Evolutionary conservation across 192 early-diverging fungal species (phyloP).

Genomic region (Spizellomyces sp.): DNA sequence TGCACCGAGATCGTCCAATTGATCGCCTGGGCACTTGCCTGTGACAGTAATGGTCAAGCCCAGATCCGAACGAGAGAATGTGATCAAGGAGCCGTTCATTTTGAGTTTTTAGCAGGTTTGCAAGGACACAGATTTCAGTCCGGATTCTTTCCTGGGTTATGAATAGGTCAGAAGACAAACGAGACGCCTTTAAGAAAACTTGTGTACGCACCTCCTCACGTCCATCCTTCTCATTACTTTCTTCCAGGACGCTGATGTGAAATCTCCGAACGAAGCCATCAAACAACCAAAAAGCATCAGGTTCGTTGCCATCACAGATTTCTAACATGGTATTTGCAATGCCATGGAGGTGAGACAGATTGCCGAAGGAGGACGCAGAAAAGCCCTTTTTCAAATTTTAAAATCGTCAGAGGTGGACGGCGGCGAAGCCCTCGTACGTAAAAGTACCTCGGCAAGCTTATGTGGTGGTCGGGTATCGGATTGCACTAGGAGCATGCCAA

Average conservation of each 20-base stretch:
- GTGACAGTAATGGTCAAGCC: neutral
- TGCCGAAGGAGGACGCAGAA: no score
- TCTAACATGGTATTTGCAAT: constrained; percentile 44
- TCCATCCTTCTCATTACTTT: neutral
- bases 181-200: neutral
- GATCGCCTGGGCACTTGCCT: neutral
- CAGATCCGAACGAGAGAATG: neutral
- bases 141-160: constrained; percentile 20
- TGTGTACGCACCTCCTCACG: neutral
- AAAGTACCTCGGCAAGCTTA: no score
- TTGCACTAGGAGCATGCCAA: constrained; percentile 17
- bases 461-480: no score
- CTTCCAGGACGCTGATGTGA: constrained; percentile 1
- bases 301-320: constrained; percentile 44
- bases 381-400: no score
- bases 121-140: constrained; percentile 26
- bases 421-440: no score
- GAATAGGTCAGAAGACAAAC: neutral
- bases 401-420: no score
- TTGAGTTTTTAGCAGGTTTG: constrained; percentile 36
- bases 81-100: constrained; percentile 24
- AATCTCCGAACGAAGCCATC: constrained; percentile 29
- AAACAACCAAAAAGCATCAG: constrained; percentile 52
- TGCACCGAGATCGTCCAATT: neutral
- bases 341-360: constrained; percentile 13